Evolutionary conservation across 331 rosid species (phyloP).

Genomic region (Pyracantha coccinea): DNA sequence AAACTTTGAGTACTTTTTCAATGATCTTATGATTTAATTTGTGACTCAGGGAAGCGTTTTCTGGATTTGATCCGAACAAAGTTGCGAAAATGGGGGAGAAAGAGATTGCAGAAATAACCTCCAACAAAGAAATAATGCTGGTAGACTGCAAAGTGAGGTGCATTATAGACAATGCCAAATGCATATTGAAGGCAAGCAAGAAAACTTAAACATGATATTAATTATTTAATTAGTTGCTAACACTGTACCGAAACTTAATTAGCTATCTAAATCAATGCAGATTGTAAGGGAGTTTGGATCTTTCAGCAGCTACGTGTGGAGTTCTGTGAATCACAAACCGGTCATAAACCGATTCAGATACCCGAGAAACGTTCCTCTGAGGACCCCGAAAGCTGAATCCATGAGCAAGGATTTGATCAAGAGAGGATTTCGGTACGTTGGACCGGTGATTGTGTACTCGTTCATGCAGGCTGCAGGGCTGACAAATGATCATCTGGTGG

Average conservation of each 20-base stretch:
- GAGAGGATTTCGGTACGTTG: constrained; percentile 80
- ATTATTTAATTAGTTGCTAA: neutral
- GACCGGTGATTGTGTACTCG: constrained; percentile 90
- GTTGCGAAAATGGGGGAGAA: constrained; percentile 92
- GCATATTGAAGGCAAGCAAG: constrained; percentile 73
- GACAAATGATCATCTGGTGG: constrained; percentile 86
- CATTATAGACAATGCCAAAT: constrained; percentile 84
- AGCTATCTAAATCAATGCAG: constrained; percentile 25
- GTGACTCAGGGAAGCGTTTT: constrained; percentile 60
- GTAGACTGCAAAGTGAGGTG: constrained; percentile 80
- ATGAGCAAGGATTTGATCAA: constrained; percentile 82
- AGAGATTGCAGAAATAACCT: constrained; percentile 60
- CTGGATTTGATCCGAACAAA: constrained; percentile 59
- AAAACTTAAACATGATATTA: neutral
- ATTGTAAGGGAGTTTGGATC: constrained; percentile 77
- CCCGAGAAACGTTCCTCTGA: constrained; percentile 85
- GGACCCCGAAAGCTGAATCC: constrained; percentile 81
- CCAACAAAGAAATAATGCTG: constrained; percentile 63
- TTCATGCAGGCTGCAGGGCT: constrained; percentile 98
- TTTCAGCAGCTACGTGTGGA: constrained; percentile 89
- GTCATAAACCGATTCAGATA: constrained; percentile 58
- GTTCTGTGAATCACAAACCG: constrained; percentile 75
- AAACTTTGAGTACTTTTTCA: neutral
- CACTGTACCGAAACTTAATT: neutral
- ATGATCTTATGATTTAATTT: neutral